Base-by-base conservation (phyloP, 306 rosid genomes). In the Acacia confusa region DNA sequence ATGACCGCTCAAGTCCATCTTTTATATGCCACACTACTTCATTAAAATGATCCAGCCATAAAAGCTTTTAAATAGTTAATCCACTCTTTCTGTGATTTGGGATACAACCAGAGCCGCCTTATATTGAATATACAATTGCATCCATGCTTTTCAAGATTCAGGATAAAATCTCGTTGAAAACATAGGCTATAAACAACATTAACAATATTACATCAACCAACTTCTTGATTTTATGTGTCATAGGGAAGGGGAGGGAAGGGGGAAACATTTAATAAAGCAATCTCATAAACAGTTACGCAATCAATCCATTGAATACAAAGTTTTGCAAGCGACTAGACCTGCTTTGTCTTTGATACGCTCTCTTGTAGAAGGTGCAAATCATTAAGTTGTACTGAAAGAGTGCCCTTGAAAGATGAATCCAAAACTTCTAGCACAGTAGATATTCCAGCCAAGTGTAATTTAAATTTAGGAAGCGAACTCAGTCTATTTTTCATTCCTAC, bases 401-500 rank as follows among this genome's bases (percentile, higher is more conserved):
- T 88, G 72, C 89, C 94, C 88, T 86, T 92, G 85, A 96, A 92
- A 77, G 98, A 94, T 74, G 92, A 88, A 83, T 92, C 94, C 89
- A 96, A 85, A 88, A 92, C 91, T 80, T 94, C 98, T 43, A 96
- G 91, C 83, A 96, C 99, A 83, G 87, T 92, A 48, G 97, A 90
- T 85, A 96, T 83, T 76, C 97, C 95, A 76, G 88, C 91, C 88
- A 94, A 82, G 82, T 87, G 86, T 70, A 81, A 87, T 30, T 88
- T 90, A 81, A 88, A 88, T 88, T 91, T 96, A 13, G 91, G 89
- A 80, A 95, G 97, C 55, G 81, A 65, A 85, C 85, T 81, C 84
- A 91, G 81, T 84, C 83, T 91, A 76, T 81, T 78, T 77, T 82
- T 81, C 95, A 94, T 86, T 82, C 41, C 87, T 71, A 67, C 86